phyloP scores from a whole-genome alignment of 208 protist species.

The Leishmania turanica region DNA sequence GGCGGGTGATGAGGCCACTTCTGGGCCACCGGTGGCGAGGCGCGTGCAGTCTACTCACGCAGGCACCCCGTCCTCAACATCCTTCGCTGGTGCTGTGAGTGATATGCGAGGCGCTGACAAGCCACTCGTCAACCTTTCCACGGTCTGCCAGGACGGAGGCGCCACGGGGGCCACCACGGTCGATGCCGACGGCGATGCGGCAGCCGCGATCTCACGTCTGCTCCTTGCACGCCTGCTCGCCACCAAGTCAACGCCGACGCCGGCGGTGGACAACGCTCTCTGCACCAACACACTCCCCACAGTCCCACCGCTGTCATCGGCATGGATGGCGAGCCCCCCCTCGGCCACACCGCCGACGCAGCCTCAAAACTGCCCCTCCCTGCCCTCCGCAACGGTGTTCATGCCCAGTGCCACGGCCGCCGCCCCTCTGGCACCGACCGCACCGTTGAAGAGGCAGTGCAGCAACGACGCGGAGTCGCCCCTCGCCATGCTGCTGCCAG shows the following conservation, averaged over 20 bases:
- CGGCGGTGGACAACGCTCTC: neutral
- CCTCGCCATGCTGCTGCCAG: neutral
- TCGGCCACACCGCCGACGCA: neutral
- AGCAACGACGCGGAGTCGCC: neutral
- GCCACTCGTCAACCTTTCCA: neutral
- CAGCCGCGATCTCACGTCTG: conserved; percentile 1
- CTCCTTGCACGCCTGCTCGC: neutral
- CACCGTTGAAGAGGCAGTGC: neutral
- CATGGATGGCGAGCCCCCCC: neutral
- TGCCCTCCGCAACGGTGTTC: neutral
- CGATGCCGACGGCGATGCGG: neutral
- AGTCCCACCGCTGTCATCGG: neutral
- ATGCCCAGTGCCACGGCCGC: neutral
- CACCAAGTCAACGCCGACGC: neutral
- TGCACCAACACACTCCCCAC: conserved; percentile 20
- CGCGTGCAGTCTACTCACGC: no score
- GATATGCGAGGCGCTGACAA: neutral
- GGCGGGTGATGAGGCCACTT: neutral
- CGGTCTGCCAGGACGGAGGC: neutral
- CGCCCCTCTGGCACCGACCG: neutral
- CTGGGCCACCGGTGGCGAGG: neutral
- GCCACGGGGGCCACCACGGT: neutral
- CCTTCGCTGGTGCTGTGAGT: neutral
- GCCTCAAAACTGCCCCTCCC: neutral
- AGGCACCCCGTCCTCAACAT: neutral